These are phyloP conservation scores for Fagus crenata DNA, from an alignment of 306 rosid species.

Conservation along the genomic window DNA sequence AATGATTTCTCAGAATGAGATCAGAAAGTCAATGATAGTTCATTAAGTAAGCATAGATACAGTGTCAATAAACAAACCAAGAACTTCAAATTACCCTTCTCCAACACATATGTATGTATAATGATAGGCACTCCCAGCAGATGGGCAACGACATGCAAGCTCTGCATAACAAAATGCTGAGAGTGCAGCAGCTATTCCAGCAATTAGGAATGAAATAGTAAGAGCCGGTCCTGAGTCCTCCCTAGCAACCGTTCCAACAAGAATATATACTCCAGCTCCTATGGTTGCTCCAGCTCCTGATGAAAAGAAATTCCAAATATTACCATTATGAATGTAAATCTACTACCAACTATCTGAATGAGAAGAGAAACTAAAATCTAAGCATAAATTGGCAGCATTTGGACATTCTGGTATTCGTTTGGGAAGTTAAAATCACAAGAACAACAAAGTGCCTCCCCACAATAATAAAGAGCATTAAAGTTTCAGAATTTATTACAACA, in stretches of 20 bases:
- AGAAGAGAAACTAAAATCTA: conserved; percentile 11
- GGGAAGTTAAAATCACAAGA: not conserved
- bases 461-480: not conserved
- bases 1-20: not conserved
- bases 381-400: conserved; percentile 10
- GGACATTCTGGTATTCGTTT: not conserved
- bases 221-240: conserved; percentile 92
- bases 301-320: conserved; percentile 23
- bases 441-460: not conserved
- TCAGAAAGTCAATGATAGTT: too few species aligned
- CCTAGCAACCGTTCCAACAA: conserved; percentile 94
- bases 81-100: conserved; percentile 67
- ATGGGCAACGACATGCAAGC: conserved; percentile 90
- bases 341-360: not conserved
- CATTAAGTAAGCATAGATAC: not conserved
- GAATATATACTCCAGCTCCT: conserved; percentile 96
- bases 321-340: not conserved
- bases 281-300: conserved; percentile 95
- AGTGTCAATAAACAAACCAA: not conserved
- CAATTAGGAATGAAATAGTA: conserved; percentile 72
- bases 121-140: conserved; percentile 99
- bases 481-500: not conserved
- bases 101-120: conserved; percentile 91
- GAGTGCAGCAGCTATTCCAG: conserved; percentile 91
- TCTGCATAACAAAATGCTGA: conserved; percentile 98